A percentile compares a stretch with the other conserved stretches of the same genome.
Conservation (phyloP, 805 yeast genomes). For the Candida ficus region DNA sequence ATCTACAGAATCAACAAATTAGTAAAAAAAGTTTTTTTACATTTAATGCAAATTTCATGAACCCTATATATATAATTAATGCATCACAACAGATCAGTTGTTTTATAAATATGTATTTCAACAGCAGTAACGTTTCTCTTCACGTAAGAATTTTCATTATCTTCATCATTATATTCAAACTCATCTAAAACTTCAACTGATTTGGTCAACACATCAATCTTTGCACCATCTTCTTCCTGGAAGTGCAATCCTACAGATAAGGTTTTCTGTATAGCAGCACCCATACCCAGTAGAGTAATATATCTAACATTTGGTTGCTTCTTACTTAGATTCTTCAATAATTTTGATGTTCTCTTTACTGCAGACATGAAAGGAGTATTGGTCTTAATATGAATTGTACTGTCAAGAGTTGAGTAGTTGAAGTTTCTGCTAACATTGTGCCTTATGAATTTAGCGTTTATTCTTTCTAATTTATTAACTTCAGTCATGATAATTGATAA, state of each 20-base stretch:
- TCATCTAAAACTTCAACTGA: constrained; percentile 73
- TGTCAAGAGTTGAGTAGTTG: constrained; percentile 38
- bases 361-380: constrained; percentile 71
- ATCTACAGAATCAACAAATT: neutral
- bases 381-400: constrained; percentile 53
- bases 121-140: constrained; percentile 38
- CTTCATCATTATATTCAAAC: constrained; percentile 32
- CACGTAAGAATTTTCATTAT: constrained; percentile 27
- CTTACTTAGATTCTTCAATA: constrained; percentile 42
- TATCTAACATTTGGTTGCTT: constrained; percentile 37
- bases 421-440: constrained; percentile 48
- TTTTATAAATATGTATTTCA: constrained; percentile 34
- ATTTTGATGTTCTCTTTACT: constrained; percentile 55
- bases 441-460: constrained; percentile 39
- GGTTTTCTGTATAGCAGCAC: constrained; percentile 60
- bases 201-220: constrained; percentile 58
- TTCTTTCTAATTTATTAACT: constrained; percentile 8
- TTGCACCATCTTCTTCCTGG: constrained; percentile 42
- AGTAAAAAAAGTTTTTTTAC: neutral
- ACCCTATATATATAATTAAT: neutral
- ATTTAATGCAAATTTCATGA: neutral
- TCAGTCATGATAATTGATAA: neutral
- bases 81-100: constrained; percentile 4
- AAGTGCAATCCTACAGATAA: constrained; percentile 59
- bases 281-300: constrained; percentile 69